Conservation (phyloP, 139 green algal genomes). For the Coelastrella sp. region DNA sequence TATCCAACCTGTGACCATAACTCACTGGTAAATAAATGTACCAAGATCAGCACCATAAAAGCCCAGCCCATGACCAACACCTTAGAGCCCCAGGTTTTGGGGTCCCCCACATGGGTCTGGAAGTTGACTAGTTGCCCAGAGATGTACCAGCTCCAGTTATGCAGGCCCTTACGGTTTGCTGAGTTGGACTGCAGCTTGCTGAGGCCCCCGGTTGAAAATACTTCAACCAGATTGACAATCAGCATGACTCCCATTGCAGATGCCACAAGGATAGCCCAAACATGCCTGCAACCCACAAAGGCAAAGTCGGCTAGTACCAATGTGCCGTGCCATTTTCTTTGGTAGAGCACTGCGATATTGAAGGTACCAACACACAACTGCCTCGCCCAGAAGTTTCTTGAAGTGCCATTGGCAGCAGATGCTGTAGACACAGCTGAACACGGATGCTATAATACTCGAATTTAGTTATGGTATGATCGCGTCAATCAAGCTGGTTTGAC, state of each 20-base stretch:
- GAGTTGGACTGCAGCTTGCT: background rate
- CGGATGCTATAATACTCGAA: no score
- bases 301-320: background rate
- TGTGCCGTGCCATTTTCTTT: no score
- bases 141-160: conserved; percentile 35
- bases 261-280: background rate
- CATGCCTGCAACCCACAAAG: background rate
- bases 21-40: conserved; percentile 35
- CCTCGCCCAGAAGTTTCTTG: no score
- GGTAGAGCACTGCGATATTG: no score
- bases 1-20: background rate
- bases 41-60: conserved; percentile 48
- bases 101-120: conserved; percentile 26
- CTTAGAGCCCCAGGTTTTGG: conserved; percentile 23
- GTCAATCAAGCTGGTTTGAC: no score
- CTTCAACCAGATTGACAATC: background rate
- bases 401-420: no score
- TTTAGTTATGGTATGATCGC: no score
- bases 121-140: conserved; percentile 16
- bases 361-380: no score
- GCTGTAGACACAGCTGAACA: no score
- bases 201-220: background rate
- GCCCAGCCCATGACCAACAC: conserved; percentile 22
- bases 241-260: background rate
- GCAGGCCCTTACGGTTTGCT: conserved; percentile 1